A percentile compares a stretch with the other conserved stretches of the same genome.
Evolutionary conservation across 208 protist species (phyloP).

Genomic region (Borovskyia barvae): DNA sequence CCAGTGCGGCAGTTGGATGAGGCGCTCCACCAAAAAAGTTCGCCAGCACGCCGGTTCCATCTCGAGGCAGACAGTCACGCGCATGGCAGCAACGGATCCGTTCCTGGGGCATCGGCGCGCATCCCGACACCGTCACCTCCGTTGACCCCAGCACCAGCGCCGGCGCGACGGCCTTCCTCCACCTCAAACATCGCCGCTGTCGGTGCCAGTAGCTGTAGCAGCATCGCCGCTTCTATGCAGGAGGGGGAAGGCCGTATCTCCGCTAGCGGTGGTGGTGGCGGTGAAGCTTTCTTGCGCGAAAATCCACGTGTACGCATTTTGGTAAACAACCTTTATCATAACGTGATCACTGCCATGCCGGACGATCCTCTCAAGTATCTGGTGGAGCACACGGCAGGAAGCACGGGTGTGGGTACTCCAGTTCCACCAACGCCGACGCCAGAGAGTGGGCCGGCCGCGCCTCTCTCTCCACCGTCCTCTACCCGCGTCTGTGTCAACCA

Average conservation of each 20-base stretch:
- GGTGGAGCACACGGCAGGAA: constrained; percentile 6
- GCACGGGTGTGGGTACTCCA: no score
- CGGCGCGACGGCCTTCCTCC: constrained; percentile 1
- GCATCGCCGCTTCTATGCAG: neutral
- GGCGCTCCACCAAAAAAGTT: constrained; percentile 5
- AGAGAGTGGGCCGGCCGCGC: no score
- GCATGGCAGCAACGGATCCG: no score
- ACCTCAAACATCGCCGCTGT: neutral
- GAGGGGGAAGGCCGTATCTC: neutral
- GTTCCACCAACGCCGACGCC: no score
- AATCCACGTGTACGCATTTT: constrained; percentile 27
- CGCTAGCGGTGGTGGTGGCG: neutral
- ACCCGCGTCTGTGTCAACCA: no score
- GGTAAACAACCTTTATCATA: constrained; percentile 48
- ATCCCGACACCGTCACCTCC: neutral
- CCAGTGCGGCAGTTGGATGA: constrained; percentile 16
- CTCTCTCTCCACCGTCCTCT: no score
- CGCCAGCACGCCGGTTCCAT: constrained; percentile 14
- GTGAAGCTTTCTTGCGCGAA: constrained; percentile 13
- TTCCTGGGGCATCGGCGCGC: no score
- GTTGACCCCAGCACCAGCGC: neutral
- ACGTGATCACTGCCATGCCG: constrained; percentile 40
- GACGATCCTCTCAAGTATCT: constrained; percentile 41
- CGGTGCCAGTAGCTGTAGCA: neutral
- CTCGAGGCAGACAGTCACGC: constrained; percentile 13